phyloP scores from a whole-genome alignment of 73 alveolate genomes.

The Paramecium sonneborni region DNA sequence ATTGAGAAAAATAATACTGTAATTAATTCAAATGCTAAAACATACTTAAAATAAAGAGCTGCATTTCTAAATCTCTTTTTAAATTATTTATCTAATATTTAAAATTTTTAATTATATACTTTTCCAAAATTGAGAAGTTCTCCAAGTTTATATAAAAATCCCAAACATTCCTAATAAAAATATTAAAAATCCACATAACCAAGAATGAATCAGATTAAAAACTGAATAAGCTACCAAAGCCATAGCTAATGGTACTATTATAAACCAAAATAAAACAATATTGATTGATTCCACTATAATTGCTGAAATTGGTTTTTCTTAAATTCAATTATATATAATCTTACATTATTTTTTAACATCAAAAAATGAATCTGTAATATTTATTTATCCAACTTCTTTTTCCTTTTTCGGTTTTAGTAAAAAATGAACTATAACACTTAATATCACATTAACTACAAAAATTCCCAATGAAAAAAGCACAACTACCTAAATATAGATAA shows the following conservation, averaged over 20 bases:
- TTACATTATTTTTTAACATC: neutral
- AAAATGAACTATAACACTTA: neutral
- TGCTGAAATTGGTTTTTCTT: neutral
- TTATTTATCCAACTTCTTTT: neutral
- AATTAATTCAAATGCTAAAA: neutral
- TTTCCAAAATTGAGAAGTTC: neutral
- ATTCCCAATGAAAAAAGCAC: neutral
- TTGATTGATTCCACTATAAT: neutral
- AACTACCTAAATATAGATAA: neutral
- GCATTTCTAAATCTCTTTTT: neutral
- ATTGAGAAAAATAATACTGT: neutral
- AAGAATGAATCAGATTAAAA: neutral
- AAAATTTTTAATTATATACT: neutral
- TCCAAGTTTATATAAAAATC: neutral
- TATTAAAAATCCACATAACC: neutral
- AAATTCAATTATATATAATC: neutral
- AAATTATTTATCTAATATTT: neutral
- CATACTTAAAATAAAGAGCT: neutral
- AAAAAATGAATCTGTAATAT: neutral
- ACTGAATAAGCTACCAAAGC: neutral
- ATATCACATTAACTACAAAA: neutral
- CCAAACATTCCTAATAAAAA: neutral
- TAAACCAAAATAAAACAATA: neutral
- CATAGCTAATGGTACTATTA: neutral
- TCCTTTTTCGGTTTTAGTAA: neutral